These are phyloP conservation scores for Daldinia childiae DNA, from an alignment of 495 filamentous ascomycete species.

Conservation along the genomic window DNA sequence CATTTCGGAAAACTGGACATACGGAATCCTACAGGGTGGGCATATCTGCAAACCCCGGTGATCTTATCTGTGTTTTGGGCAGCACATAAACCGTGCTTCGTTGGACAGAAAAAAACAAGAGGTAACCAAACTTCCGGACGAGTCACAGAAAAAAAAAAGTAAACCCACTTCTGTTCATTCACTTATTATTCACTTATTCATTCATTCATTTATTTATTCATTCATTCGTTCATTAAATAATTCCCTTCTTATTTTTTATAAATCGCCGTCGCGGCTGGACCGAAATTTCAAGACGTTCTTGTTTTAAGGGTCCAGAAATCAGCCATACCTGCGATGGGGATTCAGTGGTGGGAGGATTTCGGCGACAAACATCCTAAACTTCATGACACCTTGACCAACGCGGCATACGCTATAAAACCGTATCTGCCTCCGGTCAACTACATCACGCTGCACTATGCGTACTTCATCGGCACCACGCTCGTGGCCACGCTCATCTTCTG, in stretches of 20 bases:
- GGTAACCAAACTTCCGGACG: not conserved
- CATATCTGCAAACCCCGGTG: not conserved
- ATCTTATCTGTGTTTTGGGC: not conserved
- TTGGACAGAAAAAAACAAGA: not conserved
- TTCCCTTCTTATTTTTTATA: not conserved
- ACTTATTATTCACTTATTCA: no score
- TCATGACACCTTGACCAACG: constrained; percentile 20
- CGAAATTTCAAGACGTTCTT: not conserved
- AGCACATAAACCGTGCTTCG: not conserved
- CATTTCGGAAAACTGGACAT: not conserved
- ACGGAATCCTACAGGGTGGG: not conserved
- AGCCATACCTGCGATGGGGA: constrained; percentile 20
- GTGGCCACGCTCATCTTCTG: constrained; percentile 72
- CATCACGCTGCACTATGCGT: constrained; percentile 70
- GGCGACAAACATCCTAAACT: constrained; percentile 18
- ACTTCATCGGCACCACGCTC: constrained; percentile 71
- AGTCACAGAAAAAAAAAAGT: not conserved
- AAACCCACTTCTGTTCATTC: not conserved
- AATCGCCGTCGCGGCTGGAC: constrained; percentile 1
- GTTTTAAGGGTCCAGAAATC: not conserved
- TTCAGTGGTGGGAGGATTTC: constrained; percentile 40
- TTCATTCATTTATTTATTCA: not conserved
- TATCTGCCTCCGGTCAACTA: constrained; percentile 68
- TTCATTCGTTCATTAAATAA: not conserved
- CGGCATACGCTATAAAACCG: constrained; percentile 19